These are phyloP conservation scores for Lycium barbarum DNA, from an alignment of 257 asterid genomes.

Conservation along the genomic window DNA sequence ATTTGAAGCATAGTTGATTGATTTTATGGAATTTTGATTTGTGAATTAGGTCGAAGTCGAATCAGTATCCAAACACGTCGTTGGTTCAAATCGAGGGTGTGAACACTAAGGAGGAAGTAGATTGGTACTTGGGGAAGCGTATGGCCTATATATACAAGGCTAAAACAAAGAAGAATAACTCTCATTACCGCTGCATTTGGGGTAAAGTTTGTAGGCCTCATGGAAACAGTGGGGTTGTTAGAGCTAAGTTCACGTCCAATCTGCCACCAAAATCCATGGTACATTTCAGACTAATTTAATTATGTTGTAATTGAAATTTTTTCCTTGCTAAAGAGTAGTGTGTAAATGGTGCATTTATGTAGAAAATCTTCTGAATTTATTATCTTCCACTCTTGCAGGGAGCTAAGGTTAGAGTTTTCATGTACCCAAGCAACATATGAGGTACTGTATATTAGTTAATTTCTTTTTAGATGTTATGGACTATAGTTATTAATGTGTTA, in stretches of 20 bases:
- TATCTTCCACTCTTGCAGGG: conserved; percentile 41
- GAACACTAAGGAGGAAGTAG: conserved; percentile 87
- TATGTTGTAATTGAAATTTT: neutral
- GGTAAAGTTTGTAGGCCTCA: conserved; percentile 87
- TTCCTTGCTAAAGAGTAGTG: neutral
- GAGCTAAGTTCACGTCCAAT: conserved; percentile 32
- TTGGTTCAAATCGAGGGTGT: conserved; percentile 89
- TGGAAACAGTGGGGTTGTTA: conserved; percentile 42
- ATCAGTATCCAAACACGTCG: conserved; percentile 94
- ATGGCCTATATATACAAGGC: conserved; percentile 66
- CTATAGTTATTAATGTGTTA: neutral
- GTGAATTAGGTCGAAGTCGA: conserved; percentile 74
- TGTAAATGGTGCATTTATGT: neutral
- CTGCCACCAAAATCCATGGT: conserved; percentile 41
- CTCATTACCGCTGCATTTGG: conserved; percentile 36
- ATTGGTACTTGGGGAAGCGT: conserved; percentile 83
- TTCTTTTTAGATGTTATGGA: neutral
- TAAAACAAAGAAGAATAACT: conserved; percentile 21
- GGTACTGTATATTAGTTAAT: conserved; percentile 22
- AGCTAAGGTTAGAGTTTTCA: conserved; percentile 33
- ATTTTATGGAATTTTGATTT: neutral
- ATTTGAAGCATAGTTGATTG: neutral
- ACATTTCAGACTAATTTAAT: neutral
- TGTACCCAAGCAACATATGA: conserved; percentile 55
- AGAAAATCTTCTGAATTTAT: neutral